Conservation (phyloP, 257 asterid genomes). For the Catharanthus roseus region DNA sequence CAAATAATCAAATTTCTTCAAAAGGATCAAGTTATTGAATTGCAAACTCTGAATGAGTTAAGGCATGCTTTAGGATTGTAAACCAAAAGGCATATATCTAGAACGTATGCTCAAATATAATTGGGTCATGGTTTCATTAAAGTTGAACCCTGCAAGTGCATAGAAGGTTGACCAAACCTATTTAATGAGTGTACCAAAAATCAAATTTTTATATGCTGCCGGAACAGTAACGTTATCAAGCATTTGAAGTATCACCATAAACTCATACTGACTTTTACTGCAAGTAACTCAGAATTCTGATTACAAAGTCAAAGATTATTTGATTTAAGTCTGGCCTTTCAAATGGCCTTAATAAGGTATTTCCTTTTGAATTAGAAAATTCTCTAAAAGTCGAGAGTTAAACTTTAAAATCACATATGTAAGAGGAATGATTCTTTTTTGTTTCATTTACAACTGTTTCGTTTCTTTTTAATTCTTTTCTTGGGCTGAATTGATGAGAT, state of each 20-base stretch:
- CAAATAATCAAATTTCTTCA: neutral
- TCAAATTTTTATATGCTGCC: neutral
- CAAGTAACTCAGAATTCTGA: neutral
- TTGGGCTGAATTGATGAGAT: neutral
- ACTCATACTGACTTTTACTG: neutral
- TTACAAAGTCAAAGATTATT: neutral
- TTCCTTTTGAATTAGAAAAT: neutral
- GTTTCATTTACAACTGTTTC: neutral
- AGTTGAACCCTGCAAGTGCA: neutral
- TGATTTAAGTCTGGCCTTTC: neutral
- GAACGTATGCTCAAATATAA: neutral
- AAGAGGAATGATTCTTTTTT: neutral
- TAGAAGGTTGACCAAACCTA: too few species aligned
- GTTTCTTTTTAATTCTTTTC: neutral
- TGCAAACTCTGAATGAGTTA: neutral
- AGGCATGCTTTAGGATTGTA: neutral
- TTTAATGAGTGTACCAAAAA: neutral
- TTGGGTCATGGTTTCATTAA: neutral
- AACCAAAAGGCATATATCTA: neutral
- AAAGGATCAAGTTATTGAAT: neutral
- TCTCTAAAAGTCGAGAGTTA: neutral
- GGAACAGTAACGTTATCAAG: neutral
- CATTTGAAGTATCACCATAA: neutral
- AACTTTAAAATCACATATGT: neutral
- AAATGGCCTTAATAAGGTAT: neutral